Conservation (phyloP, 2,329 filamentous ascomycete genomes). For the Colletotrichum incanum region DNA sequence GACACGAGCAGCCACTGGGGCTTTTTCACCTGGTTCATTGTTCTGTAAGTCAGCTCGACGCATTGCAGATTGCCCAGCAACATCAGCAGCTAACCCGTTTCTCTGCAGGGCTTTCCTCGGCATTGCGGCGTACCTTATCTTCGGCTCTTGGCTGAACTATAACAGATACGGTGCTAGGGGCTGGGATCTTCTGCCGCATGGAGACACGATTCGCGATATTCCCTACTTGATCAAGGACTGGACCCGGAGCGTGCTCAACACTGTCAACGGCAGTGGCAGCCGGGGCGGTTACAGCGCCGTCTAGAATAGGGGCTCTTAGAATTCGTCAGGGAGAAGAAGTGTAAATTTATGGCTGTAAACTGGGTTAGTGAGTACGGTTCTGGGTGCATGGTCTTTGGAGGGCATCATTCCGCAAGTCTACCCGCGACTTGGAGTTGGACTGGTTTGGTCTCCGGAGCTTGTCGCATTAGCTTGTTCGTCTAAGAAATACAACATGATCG, state of each 20-base stretch:
- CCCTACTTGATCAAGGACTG: constrained; percentile 95
- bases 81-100: constrained; percentile 44
- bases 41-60: constrained; percentile 78
- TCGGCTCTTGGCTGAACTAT: constrained; percentile 99
- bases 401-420: constrained; percentile 34
- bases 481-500: constrained; percentile 20
- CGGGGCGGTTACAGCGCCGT: constrained; percentile 97
- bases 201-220: constrained; percentile 91
- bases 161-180: constrained; percentile 95
- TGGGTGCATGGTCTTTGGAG: constrained; percentile 22
- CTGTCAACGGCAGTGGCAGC: constrained; percentile 85
- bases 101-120: constrained; percentile 82
- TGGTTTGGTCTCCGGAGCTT: constrained; percentile 23
- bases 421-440: constrained; percentile 35
- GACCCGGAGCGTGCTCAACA: constrained; percentile 83
- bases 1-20: constrained; percentile 80
- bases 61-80: neutral
- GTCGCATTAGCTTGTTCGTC: constrained; percentile 35
- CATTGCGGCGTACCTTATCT: constrained; percentile 92
- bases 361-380: constrained; percentile 17
- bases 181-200: constrained; percentile 95
- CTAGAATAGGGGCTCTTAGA: constrained; percentile 58
- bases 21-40: constrained; percentile 97
- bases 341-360: constrained; percentile 38
- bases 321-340: neutral